Evolutionary conservation across 768 basidiomycete genomes (phyloP).

Genomic region (Lyophyllum atratum): DNA sequence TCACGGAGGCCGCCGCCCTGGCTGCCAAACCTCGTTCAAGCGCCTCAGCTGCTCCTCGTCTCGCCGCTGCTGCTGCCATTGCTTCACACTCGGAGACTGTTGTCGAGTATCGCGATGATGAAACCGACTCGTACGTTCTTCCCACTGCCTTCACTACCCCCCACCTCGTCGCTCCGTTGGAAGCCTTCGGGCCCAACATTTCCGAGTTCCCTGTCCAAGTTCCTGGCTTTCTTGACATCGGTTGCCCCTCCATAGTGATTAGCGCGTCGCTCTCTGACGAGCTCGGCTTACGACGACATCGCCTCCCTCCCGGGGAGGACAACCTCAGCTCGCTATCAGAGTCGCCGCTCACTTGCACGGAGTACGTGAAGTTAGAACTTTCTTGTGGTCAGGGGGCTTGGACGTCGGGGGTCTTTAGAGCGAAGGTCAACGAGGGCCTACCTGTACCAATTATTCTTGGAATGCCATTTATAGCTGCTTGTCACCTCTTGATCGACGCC

Average conservation of each 20-base stretch:
- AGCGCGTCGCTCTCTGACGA: constrained; percentile 4
- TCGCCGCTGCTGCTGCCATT: not conserved
- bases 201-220: not conserved
- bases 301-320: constrained; percentile 17
- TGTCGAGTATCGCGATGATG: not conserved
- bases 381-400: constrained; percentile 17
- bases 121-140: not conserved
- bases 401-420: constrained; percentile 14
- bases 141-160: not conserved
- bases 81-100: not conserved
- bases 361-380: constrained; percentile 21
- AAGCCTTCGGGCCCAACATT: not conserved
- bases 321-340: constrained; percentile 18
- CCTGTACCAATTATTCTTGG: constrained; percentile 25
- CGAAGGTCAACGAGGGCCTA: constrained; percentile 18
- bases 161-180: not conserved
- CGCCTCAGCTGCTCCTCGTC: not conserved
- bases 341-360: constrained; percentile 11
- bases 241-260: constrained; percentile 17
- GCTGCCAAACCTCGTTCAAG: not conserved
- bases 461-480: constrained; percentile 20
- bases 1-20: not conserved
- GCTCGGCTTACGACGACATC: constrained; percentile 8
- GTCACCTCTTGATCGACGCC: constrained; percentile 22
- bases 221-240: constrained; percentile 13